These are phyloP conservation scores for Glycine soja DNA, from an alignment of 306 rosid genomes.

Conservation along the genomic window DNA sequence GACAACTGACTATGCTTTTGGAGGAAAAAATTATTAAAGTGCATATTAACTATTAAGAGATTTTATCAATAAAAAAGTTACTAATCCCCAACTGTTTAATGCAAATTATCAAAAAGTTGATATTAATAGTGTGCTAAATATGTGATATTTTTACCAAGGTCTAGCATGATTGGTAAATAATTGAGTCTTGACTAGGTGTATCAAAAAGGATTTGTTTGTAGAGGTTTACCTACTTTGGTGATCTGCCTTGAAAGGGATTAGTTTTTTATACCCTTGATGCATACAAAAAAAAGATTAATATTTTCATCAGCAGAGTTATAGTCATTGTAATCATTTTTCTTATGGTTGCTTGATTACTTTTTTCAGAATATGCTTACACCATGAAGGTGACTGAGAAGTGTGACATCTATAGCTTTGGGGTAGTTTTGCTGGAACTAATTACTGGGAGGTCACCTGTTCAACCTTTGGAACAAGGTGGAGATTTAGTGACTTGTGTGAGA, in stretches of 20 bases:
- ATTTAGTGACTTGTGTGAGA: slow-evolving; percentile 74
- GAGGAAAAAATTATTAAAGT: neutral
- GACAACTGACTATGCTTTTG: neutral
- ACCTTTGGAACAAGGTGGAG: slow-evolving; percentile 84
- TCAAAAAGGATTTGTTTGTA: neutral
- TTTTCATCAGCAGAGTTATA: neutral
- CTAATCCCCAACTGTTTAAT: neutral
- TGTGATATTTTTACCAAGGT: neutral
- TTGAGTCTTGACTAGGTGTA: neutral
- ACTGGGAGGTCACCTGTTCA: slow-evolving; percentile 79
- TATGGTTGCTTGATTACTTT: slow-evolving; percentile 39
- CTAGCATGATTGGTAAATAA: neutral
- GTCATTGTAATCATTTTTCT: slow-evolving; percentile 27
- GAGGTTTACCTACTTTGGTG: neutral
- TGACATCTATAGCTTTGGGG: slow-evolving; percentile 86
- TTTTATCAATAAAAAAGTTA: neutral
- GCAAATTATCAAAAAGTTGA: neutral
- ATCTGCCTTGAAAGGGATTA: too few relatives aligned
- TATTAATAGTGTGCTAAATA: neutral
- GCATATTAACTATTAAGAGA: neutral
- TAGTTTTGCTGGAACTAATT: slow-evolving; percentile 75
- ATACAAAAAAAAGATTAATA: neutral
- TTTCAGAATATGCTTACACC: slow-evolving; percentile 84
- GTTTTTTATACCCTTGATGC: neutral
- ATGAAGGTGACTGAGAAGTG: slow-evolving; percentile 87